Base-by-base conservation (phyloP, 108 stramenopile genomes). In the Nitzschia sp. region DNA sequence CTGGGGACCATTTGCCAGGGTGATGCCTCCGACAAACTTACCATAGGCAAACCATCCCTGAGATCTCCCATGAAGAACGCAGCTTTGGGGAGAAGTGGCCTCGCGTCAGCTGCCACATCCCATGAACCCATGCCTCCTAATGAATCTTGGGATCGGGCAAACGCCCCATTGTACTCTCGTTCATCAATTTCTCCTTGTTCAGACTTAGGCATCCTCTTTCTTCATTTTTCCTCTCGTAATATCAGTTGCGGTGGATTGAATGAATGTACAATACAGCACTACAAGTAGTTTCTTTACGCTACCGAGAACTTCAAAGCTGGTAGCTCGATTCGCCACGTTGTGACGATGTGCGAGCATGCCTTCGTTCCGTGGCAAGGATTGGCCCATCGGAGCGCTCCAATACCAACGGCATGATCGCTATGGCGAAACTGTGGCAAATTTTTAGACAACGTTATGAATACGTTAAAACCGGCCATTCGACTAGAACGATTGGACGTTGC, bases 11-110 rank as follows among this genome's bases (percentile, higher is more conserved):
- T 8, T 11, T 17, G 21, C 38, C 50, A 19, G 5, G 29, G 5
- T 1, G 5, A 34, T 34, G 29, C 29, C 29, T 7, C 15, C 43
- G 11, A 39, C 15, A 1, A 25, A 57, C 72, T 37, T 69, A 77
- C 80, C 88, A 89, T 89, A 24, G 88, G 86, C 10, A 89, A 80
- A 21, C 88, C 88, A 72, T 89, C 88, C 51, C 88, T 69, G 14
- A 89, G 70, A 68, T 89, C 88, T 10, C 88, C 88, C 70, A 86
- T 84, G 67, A 86, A 89, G 57, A 89, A 82, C 24, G 88, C 88
- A n/a, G 84, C 88, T 69, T 69, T 77, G 14, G 80, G 80, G 12
- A 81, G 63, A 12, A 81, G 66, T 19, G 80, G 80, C 10, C 80
- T 69, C 41, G 80, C 80, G 63, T 81, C 80, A 21, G 40, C 11